These are phyloP conservation scores for Citrus australasica DNA, from an alignment of 345 rosid species.

Conservation along the genomic window DNA sequence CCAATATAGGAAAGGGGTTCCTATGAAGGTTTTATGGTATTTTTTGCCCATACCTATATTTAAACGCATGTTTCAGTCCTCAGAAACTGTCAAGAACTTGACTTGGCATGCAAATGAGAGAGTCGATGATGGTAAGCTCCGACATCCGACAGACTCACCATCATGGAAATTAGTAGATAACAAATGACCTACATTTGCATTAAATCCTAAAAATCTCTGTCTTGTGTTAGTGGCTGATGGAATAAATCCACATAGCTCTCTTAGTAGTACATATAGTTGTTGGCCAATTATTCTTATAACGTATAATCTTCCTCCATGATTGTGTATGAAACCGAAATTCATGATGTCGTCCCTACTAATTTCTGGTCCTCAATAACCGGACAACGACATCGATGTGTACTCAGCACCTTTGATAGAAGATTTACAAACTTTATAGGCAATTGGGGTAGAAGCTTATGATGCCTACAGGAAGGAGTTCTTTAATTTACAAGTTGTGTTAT, in stretches of 20 bases:
- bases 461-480: neutral
- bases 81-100: rapidly evolving
- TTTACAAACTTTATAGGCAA: too few relatives aligned
- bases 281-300: neutral
- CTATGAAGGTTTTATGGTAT: neutral
- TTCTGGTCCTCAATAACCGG: neutral
- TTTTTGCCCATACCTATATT: neutral
- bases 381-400: neutral
- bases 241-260: neutral
- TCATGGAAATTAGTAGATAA: neutral
- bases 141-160: neutral
- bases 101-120: neutral
- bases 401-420: neutral
- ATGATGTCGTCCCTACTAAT: too few relatives aligned
- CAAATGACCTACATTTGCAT: neutral
- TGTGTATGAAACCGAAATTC: too few relatives aligned
- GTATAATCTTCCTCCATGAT: neutral
- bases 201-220: neutral
- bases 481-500: neutral
- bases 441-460: neutral
- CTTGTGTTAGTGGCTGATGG: neutral
- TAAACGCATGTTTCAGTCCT: neutral
- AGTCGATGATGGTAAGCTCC: neutral
- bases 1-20: neutral
- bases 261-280: neutral